These are phyloP conservation scores for Melanopsichium pennsylvanicum DNA, from an alignment of 1,284 basidiomycete genomes.

Conservation along the genomic window DNA sequence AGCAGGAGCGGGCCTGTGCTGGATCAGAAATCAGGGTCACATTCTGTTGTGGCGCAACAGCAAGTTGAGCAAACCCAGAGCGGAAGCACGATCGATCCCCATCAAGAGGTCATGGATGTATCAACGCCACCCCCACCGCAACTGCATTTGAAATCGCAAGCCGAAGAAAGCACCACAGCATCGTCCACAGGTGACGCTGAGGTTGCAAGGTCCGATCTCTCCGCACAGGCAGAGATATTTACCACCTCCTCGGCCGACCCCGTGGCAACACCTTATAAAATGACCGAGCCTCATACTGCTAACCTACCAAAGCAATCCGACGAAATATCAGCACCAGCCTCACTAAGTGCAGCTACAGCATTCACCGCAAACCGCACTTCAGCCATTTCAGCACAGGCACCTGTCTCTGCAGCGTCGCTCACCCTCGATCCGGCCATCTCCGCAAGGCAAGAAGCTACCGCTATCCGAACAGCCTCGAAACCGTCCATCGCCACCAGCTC, in stretches of 20 bases:
- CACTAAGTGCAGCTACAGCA: too few species aligned
- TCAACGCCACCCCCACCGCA: too few species aligned
- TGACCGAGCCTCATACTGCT: too few species aligned
- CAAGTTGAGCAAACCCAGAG: too few species aligned
- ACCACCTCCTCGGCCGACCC: too few species aligned
- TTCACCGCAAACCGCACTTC: not conserved
- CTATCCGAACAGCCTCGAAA: not conserved
- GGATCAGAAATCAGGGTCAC: too few species aligned
- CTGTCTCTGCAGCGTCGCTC: not conserved
- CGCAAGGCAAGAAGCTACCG: conserved; percentile 19
- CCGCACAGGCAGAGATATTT: not conserved
- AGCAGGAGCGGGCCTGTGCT: too few species aligned
- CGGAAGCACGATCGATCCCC: too few species aligned
- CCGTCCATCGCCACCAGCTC: not conserved
- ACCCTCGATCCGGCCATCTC: conserved; percentile 44
- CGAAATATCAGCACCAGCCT: too few species aligned
- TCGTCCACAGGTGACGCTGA: not conserved
- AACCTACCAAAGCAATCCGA: not conserved
- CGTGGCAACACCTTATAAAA: too few species aligned
- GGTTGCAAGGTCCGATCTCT: not conserved
- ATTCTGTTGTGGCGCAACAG: too few species aligned
- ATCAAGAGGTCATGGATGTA: too few species aligned
- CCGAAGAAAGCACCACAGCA: not conserved
- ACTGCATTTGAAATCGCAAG: not conserved
- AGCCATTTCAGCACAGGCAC: not conserved